These are phyloP conservation scores for Corchorus olitorius DNA, from an alignment of 345 rosid genomes.

Conservation along the genomic window DNA sequence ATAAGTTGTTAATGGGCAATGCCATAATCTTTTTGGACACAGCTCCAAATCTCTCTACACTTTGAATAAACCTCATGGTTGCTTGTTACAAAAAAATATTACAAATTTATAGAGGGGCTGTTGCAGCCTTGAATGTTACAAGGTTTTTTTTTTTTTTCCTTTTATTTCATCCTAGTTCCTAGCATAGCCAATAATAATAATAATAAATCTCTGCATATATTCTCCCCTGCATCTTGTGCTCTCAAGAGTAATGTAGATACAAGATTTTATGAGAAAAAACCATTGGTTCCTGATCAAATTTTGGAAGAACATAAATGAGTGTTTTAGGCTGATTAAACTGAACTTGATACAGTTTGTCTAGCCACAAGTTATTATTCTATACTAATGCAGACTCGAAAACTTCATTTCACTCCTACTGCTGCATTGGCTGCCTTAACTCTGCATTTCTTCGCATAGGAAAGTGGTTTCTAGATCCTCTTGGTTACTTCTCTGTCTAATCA, in stretches of 20 bases:
- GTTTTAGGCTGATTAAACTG: neutral
- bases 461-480: neutral
- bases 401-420: neutral
- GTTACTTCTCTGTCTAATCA: neutral
- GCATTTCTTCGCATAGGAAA: neutral
- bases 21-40: neutral
- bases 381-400: neutral
- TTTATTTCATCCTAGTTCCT: neutral
- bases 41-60: neutral
- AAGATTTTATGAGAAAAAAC: neutral
- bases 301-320: neutral
- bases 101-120: neutral
- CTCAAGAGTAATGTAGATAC: neutral
- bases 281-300: neutral
- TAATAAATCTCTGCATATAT: neutral
- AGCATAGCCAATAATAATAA: neutral
- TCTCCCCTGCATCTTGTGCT: neutral
- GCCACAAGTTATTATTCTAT: neutral
- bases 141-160: neutral
- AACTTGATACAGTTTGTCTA: neutral
- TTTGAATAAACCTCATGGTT: slow-evolving; percentile 1
- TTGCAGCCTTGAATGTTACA: neutral
- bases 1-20: neutral
- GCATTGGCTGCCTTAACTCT: neutral
- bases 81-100: neutral